Evolutionary conservation across 331 rosid species (phyloP), one percentile per base, ranked within the genome.

Genomic region (Phaseolus coccineus): DNA sequence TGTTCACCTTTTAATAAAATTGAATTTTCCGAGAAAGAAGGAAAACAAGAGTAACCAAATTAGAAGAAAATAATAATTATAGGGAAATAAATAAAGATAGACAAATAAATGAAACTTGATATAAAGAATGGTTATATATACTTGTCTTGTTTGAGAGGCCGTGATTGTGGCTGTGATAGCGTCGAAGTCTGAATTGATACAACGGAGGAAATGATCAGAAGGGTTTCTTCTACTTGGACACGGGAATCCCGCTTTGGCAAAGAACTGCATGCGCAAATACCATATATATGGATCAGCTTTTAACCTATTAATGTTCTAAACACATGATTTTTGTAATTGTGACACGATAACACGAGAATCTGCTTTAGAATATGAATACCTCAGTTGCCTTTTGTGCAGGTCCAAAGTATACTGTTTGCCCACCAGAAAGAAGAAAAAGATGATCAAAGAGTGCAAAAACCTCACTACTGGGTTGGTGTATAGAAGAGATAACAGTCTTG

Each of bases 141-240:
- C 96, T 25, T 83, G 78, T 31, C 82, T 77, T 85, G 82, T 88
- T 50, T 77, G 87, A 69, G 93, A 84, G 47, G 80, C 84, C 81
- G 66, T 84, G 13, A 91, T 74, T 8, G 97, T 80, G 33, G 84
- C 40, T 53, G 93, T 87, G 70, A 91, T 87, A 74, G 71, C 57
- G 77, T 95, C 99, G 14, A 93, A 95, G 74, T 91, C 99, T 27
- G 99, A 91, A 84, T 95, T 95, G 13, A 93, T 87, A 61, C 97
- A 93, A 13, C 98, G 93, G 33, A 95, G 97, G 88, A 93, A 93
- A 83, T 95, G 99, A 89, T 95, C 99, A 3, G 98, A 93, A 83
- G 99, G 99, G 79, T 91, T 95, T 86, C 96, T 87, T 86, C 85
- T 86, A 80, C 90, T 90, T 31, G 99, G 98, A 84, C 99, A 95